Evolutionary conservation across 768 basidiomycete species (phyloP), one percentile per base, ranked within the genome.

Genomic region (Porpolomopsis calyptriformis): DNA sequence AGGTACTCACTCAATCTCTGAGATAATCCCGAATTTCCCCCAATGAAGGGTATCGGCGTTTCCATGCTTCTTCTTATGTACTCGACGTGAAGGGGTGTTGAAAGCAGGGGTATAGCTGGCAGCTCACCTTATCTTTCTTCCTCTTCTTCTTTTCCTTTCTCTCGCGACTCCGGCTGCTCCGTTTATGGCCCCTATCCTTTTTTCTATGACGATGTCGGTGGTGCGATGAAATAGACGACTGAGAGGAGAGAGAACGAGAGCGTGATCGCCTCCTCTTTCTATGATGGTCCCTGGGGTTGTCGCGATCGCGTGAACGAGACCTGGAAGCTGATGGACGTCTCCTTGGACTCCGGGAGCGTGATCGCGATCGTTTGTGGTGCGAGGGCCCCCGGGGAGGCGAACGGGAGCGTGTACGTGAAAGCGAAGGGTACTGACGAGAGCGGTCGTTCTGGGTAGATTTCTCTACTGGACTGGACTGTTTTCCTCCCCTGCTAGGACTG

Each of bases 21-120:
- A 74, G 47, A 96, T 90, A 45, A 87, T 74, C 2, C 92, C 92
- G 62, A 85, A 83, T 62, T 87, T 90, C 12, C 92, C 92, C 90
- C 90, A 96, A 52, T 89, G 81, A 14, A 77, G 68, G 8, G 75
- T 74, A 22, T 67, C 64, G 25, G 67, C 73, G 16, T 66, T 68
- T 8, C 70, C 71, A 52, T 78, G 76, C 61, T 80, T 80, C 66
- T 81, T 69, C 67, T 76, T 52, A 40, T 45, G 19, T 16, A 47
- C 36, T 18, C 25, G 14, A 26, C 29, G 42, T n/a, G 24, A 12
- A 25, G 27, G 19, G 19, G 19, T 27, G 10, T n/a, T 14, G 38
- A 16, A 48, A 20, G 11, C 26, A 43, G 33, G 39, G 23, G 47
- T 9, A 40, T 25, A 23, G 20, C 48, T 22, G 42, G 22, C 58